Conservation (phyloP, 2,329 filamentous ascomycete species). For the Diaporthe sp. region DNA sequence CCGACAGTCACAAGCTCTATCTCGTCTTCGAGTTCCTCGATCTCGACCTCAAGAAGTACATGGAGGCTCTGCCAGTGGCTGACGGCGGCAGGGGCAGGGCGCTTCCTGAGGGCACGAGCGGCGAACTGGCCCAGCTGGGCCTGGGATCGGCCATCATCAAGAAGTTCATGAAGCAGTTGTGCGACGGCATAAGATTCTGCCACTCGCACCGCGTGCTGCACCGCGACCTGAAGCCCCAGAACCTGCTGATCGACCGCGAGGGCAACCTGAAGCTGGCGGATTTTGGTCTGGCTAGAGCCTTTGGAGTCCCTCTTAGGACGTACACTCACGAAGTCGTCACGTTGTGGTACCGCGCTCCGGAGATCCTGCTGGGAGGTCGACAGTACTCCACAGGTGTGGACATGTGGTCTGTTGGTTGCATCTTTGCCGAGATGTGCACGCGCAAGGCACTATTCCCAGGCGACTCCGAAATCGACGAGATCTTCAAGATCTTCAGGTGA, state of each 20-base stretch:
- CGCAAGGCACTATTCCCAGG: slow-evolving; percentile 90
- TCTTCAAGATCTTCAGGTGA: slow-evolving; percentile 93
- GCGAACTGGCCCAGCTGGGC: slow-evolving; percentile 75
- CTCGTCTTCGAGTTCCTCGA: slow-evolving; percentile 92
- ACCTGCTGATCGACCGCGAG: slow-evolving; percentile 86
- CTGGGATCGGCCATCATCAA: slow-evolving; percentile 87
- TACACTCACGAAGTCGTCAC: slow-evolving; percentile 95
- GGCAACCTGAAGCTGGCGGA: slow-evolving; percentile 89
- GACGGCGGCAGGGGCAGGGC: slow-evolving; percentile 87
- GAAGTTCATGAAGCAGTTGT: slow-evolving; percentile 91
- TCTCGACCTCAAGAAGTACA: slow-evolving; percentile 92
- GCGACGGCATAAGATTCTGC: slow-evolving; percentile 85
- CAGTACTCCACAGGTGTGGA: slow-evolving; percentile 95
- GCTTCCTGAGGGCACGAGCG: slow-evolving; percentile 79
- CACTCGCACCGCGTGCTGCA: slow-evolving; percentile 88
- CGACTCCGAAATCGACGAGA: slow-evolving; percentile 93
- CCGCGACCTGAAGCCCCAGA: slow-evolving; percentile 89
- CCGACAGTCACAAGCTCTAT: slow-evolving; percentile 92
- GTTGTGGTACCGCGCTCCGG: slow-evolving; percentile 88
- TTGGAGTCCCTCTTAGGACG: slow-evolving; percentile 88
- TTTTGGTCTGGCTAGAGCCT: slow-evolving; percentile 89
- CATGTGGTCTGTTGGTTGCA: slow-evolving; percentile 93
- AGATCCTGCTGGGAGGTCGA: slow-evolving; percentile 87
- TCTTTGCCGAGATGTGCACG: slow-evolving; percentile 94
- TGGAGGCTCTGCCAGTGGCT: slow-evolving; percentile 86